Base-by-base conservation (phyloP, 805 yeast genomes). In the Starmera caribaea region DNA sequence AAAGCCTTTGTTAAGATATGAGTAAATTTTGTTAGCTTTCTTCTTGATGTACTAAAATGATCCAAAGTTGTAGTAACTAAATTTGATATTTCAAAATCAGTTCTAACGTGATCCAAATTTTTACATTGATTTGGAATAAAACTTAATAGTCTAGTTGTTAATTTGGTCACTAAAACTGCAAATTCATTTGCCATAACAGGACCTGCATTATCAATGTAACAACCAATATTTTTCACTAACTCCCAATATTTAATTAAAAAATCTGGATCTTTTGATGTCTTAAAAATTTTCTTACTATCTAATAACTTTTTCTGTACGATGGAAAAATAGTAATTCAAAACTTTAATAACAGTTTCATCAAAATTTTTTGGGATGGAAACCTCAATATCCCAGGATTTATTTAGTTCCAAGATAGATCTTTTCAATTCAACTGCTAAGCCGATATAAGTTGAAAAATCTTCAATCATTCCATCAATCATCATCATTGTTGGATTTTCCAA, bases 391-490 rank as follows among this genome's bases (percentile, higher is more conserved):
- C 96, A 88, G 8, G 74, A 73, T 4, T 59, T 56, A 47, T 76
- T 69, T 49, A 77, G 81, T 36, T 74, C 79, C 24, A 69, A 61
- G 36, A 81, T 72, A 0, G 86, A 76, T 41, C 74, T 75, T 54
- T 87, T 80, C 38, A 88, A 74, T 46, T 77, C 82, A 14, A 86
- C 68, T 0, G 95, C 89, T 29, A 88, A 65, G 36, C 74, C 71
- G 41, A 90, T 74, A 55, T 86, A 87, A 2, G 79, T 71, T 48
- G 79, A 79, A 55, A 90, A 82, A 56, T 87, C 95, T 35, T 77
- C 88, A 44, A 90, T 74, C 73, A 87, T 81, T 61, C 90, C 96
- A 59, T 92, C 98, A 49, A 92, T 85, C 80, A 87, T 85, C 88
- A 87, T 83, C 78, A 89, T 76, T 0, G 97, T 88, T 2, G 96